Evolutionary conservation across 192 early-diverging fungal genomes (phyloP).

Genomic region (Paraglomus occultum): DNA sequence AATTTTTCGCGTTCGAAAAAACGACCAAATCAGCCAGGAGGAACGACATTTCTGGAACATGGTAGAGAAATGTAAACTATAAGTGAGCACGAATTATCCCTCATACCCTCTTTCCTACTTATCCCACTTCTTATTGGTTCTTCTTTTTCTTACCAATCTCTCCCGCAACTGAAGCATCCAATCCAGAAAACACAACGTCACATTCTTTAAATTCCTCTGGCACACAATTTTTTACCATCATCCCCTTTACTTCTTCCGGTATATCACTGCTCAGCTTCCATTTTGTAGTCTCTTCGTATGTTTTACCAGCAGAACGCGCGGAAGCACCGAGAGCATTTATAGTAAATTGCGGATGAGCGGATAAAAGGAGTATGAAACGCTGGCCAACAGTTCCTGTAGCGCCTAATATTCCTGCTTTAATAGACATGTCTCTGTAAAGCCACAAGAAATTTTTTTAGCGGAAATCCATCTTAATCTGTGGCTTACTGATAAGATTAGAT

Average conservation of each 20-base stretch:
- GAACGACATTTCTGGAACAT: slow-evolving; percentile 74
- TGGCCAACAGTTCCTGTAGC: slow-evolving; percentile 99
- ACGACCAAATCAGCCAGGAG: slow-evolving; percentile 84
- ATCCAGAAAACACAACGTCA: slow-evolving; percentile 92
- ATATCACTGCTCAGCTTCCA: slow-evolving; percentile 89
- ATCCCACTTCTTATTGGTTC: not conserved
- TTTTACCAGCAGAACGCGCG: slow-evolving; percentile 83
- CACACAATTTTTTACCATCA: slow-evolving; percentile 71
- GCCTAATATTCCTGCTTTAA: slow-evolving; percentile 87
- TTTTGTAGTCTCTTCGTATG: slow-evolving; percentile 73
- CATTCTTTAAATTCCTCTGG: slow-evolving; percentile 72
- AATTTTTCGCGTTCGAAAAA: slow-evolving; percentile 97
- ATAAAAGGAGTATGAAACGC: slow-evolving; percentile 90
- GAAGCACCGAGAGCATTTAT: slow-evolving; percentile 91
- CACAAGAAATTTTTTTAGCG: too few relatives aligned
- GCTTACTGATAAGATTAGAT: too few relatives aligned
- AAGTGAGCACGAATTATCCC: not conserved
- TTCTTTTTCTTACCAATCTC: slow-evolving; percentile 73
- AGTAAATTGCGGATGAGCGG: slow-evolving; percentile 80
- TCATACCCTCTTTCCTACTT: not conserved
- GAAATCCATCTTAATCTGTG: too few relatives aligned
- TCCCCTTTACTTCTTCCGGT: slow-evolving; percentile 54
- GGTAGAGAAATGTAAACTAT: too few relatives aligned
- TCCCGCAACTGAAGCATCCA: slow-evolving; percentile 92
- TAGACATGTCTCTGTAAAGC: too few relatives aligned